These are phyloP conservation scores for Russula sp. DNA, from an alignment of 768 basidiomycete genomes.

Conservation along the genomic window DNA sequence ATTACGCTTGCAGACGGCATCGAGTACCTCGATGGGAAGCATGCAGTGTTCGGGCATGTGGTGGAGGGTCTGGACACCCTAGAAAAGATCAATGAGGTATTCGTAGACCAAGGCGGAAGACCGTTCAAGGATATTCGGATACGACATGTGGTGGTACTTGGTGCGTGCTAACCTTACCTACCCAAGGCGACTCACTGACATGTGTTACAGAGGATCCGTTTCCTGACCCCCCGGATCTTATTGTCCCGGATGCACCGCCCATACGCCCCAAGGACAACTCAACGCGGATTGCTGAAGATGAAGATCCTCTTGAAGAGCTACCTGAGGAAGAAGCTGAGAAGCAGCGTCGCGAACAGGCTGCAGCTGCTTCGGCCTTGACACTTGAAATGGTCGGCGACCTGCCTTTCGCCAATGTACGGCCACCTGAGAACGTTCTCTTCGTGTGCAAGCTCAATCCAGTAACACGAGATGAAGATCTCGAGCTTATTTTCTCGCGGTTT, in stretches of 20 bases:
- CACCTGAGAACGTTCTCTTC: slow-evolving; percentile 96
- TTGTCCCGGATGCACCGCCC: slow-evolving; percentile 69
- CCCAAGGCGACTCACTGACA: background rate
- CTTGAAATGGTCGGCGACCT: slow-evolving; percentile 99
- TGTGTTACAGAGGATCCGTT: slow-evolving; percentile 79
- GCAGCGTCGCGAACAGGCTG: slow-evolving; percentile 77
- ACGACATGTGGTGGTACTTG: slow-evolving; percentile 91
- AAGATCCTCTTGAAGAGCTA: slow-evolving; percentile 74
- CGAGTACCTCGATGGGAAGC: slow-evolving; percentile 89
- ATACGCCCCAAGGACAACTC: slow-evolving; percentile 77
- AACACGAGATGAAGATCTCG: slow-evolving; percentile 91
- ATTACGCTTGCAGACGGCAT: slow-evolving; percentile 86
- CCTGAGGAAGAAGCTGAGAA: slow-evolving; percentile 84
- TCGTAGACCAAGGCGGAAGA: slow-evolving; percentile 78
- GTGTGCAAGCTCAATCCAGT: slow-evolving; percentile 98
- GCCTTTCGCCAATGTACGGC: slow-evolving; percentile 95
- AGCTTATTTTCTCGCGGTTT: slow-evolving; percentile 94
- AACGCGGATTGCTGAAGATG: slow-evolving; percentile 90
- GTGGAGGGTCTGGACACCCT: slow-evolving; percentile 91
- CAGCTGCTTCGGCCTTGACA: slow-evolving; percentile 87
- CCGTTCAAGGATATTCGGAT: slow-evolving; percentile 94
- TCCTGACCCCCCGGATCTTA: slow-evolving; percentile 73
- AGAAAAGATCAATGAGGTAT: slow-evolving; percentile 89
- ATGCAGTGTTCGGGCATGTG: slow-evolving; percentile 92
- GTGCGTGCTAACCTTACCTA: slow-evolving; percentile 36